Base-by-base conservation (phyloP, 345 rosid species). In the Lepidium africanum region DNA sequence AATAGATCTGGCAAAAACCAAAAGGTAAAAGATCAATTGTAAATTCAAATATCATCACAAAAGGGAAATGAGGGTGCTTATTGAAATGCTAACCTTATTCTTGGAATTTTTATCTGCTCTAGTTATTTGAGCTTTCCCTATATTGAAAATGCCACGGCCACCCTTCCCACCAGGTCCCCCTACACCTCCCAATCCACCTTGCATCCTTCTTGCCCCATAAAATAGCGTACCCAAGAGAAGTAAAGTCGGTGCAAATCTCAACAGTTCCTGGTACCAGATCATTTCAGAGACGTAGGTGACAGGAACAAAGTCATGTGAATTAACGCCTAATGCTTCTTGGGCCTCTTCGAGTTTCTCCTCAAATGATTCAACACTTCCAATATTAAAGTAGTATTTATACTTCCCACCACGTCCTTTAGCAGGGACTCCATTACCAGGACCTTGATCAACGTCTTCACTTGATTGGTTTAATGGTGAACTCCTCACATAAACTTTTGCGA, bases 331-430 rank as follows among this genome's bases (percentile, higher is more conserved):
- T 5, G 92, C 83, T 77, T 83, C 91, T 62, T 90, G 96, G 68
- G 96, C 96, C 82, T 91, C 99, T 73, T 90, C 92, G 73, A 93
- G 75, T 79, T 86, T 93, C 77, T 85, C 96, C 83, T 93, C 99
- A 67, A 93, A 90, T 60, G 95, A 81, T 42, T 93, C 99, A 54
- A 93, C 82, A 67, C 92, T 90, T 57, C 94, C 96, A 21, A 93
- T 91, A 63, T 81, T 91, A 68, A 88, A 88, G 78, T 83, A 86
- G 81, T 81, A 93, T 74, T 81, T 83, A 75, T 82, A 86, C 65
- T 83, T 87, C 66, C 97, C 87, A 30, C 81, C 76, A 50, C 70
- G 82, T 62, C 84, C 86, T 72, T 75, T 83, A 10, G 77, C 65
- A 76, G 81, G 75, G 39, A 77, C 56, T 56, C 65, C 84, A 69